Base-by-base conservation (phyloP, 768 basidiomycete genomes). In the Holtermanniella nyarrowii region DNA sequence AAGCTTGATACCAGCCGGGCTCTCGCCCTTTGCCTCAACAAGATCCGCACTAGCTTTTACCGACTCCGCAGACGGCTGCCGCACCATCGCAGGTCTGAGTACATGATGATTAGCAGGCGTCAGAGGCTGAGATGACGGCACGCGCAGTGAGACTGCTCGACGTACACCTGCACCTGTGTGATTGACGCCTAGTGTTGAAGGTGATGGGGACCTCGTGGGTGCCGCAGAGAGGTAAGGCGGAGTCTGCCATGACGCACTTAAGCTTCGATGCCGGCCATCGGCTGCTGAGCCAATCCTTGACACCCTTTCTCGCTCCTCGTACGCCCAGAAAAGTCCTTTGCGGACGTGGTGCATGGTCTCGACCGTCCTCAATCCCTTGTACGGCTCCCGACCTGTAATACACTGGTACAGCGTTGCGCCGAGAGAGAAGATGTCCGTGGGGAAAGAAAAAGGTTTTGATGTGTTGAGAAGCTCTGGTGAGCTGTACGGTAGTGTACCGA, bases 381-480 rank as follows among this genome's bases (percentile, higher is more conserved):
- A 76, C 1, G 75, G 75, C 46, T 76, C 74, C 7, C 65, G 50
- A 0, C 72, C 74, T 5, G 69, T 69, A 25, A 76, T 46, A 45
- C 69, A 63, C 39, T 72, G 69, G 26, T 66, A 62, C 21, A 76
- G 65, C 1, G 74, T 74, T 7, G 73, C 72, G 7, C 75, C 75
- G 44, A 75, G 65, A n/a, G 71, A 63, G 58, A 74, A 76, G 44
- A 76, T 56, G 56, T 76, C 75, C 45, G 71, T 63, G 1, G 73
- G 65, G 56, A 68, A 74, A 11, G 68, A 69, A 58, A 75, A 75
- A 0, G 63, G 55, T 1, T 68, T 66, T 1, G 60, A 61, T 1
- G 72, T 63, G 42, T 67, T 63, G 39, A 75, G 67, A 18, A 74
- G 65, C 47, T 76, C 75, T 7, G 75, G 75, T 0, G 74, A 69